Evolutionary conservation across 225 moss, liverwort and hornwort species (phyloP), one percentile per base, ranked within the genome.

Genomic region (Marchantia polymorpha): DNA sequence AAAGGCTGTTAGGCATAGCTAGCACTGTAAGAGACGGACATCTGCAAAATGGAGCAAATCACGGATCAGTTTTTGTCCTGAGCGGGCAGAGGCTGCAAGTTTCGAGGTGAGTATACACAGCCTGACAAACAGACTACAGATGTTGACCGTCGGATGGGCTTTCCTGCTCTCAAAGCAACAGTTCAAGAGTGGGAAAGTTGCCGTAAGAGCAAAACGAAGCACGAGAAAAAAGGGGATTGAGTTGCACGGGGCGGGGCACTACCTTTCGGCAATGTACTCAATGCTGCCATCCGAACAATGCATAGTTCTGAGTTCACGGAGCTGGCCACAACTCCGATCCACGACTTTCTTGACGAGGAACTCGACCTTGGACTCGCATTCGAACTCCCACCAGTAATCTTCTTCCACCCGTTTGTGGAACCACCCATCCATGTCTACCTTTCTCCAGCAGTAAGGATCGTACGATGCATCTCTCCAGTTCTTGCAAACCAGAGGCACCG

Each of bases 201-300:
- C 5, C 39, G 3, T 39, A 39, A 39, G 39, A 39, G 39, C 39
- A 39, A 39, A 39, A 39, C 39, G 39, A 39, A 39, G 39, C 39
- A 39, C 39, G 5, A 39, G 39, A 39, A 39, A 39, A 12, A 64
- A 64, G 11, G 65, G 11, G 7, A 65, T 20, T 13, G 0, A 64
- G 23, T 4, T 10, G 29, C 11, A 27, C 12, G n/a, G 65, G 26
- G 29, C 29, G 12, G 27, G 27, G 65, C 0, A 27, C 64, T 84
- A 87, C 87, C 87, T 87, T 46, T 84, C 82, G 79, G 87, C 87
- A 72, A 87, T 82, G 84, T 87, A 84, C 72, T 84, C 87, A 63
- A 87, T 87, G 55, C 78, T 75, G 39, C 46, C 80, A 77, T 87
- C 87, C 29, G 87, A 84, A 49, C 84, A 87, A 73, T 87, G 84